Conservation (phyloP, 2,329 filamentous ascomycete genomes). For the Teratosphaeria nubilosa region DNA sequence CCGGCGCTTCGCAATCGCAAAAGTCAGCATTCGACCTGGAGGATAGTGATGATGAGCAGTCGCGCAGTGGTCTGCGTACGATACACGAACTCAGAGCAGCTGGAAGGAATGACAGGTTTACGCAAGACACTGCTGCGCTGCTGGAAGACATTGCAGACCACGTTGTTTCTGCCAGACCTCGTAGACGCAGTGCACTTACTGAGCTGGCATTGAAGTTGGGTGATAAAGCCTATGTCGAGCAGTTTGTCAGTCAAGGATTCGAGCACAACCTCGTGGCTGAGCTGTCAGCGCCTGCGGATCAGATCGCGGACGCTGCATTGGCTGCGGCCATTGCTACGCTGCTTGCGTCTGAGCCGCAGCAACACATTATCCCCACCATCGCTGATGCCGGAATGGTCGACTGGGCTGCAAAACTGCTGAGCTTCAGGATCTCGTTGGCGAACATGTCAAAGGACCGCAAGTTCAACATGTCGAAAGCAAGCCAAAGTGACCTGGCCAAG, state of each 20-base stretch:
- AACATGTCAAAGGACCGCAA: constrained; percentile 53
- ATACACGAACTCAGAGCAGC: constrained; percentile 53
- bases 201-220: constrained; percentile 46
- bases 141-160: constrained; percentile 49
- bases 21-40: constrained; percentile 26
- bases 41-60: constrained; percentile 37
- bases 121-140: constrained; percentile 44
- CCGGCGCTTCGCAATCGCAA: constrained; percentile 10
- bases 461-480: constrained; percentile 58
- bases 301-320: constrained; percentile 50
- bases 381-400: constrained; percentile 4
- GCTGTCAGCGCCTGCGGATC: constrained; percentile 37
- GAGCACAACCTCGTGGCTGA: constrained; percentile 58
- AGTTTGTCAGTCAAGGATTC: constrained; percentile 65
- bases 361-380: constrained; percentile 49
- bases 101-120: constrained; percentile 48
- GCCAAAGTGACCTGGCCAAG: constrained; percentile 45
- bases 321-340: constrained; percentile 55
- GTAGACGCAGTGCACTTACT: constrained; percentile 43
- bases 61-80: constrained; percentile 39
- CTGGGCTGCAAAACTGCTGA: constrained; percentile 45
- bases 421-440: constrained; percentile 45
- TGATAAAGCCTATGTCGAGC: constrained; percentile 53
- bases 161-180: constrained; percentile 32
- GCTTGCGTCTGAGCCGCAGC: constrained; percentile 49